Conservation (phyloP, 164 flowering plant genomes). For the Cinnamomum chago region DNA sequence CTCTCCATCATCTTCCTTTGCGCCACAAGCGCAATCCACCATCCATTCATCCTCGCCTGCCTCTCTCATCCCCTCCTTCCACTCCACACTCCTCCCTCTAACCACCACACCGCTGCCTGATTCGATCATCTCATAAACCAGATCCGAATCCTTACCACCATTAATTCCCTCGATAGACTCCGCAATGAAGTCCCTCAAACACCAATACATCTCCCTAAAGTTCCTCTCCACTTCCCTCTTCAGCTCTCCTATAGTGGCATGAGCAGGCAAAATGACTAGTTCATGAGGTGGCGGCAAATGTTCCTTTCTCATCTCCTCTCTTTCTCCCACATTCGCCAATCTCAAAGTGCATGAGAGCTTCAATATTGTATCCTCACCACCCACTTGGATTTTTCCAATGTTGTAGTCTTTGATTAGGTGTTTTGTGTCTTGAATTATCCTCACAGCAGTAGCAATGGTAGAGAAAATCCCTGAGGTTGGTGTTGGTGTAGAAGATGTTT, state of each 20-base stretch:
- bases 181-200: conserved; percentile 39
- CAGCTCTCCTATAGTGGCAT: conserved; percentile 54
- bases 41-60: conserved; percentile 11
- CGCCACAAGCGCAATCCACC: conserved; percentile 80
- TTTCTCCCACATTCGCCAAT: conserved; percentile 15
- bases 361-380: conserved; percentile 19
- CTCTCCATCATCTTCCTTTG: conserved; percentile 82
- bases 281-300: conserved; percentile 46
- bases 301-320: conserved; percentile 11
- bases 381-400: conserved; percentile 19
- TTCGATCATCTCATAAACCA: conserved; percentile 35
- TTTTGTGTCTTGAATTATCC: conserved; percentile 73
- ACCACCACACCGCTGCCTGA: conserved; percentile 42
- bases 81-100: conserved; percentile 27
- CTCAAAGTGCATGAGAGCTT: conserved; percentile 47
- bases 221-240: conserved; percentile 50
- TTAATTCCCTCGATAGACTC: conserved; percentile 32
- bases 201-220: conserved; percentile 68
- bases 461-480: conserved; percentile 22
- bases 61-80: conserved; percentile 20
- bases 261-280: conserved; percentile 35
- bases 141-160: conserved; percentile 28
- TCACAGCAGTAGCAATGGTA: conserved; percentile 44
- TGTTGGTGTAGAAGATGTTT: conserved; percentile 5
- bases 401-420: conserved; percentile 53